phyloP scores from a whole-genome alignment of 164 flowering plant genomes.

The Pachysandra terminalis region DNA sequence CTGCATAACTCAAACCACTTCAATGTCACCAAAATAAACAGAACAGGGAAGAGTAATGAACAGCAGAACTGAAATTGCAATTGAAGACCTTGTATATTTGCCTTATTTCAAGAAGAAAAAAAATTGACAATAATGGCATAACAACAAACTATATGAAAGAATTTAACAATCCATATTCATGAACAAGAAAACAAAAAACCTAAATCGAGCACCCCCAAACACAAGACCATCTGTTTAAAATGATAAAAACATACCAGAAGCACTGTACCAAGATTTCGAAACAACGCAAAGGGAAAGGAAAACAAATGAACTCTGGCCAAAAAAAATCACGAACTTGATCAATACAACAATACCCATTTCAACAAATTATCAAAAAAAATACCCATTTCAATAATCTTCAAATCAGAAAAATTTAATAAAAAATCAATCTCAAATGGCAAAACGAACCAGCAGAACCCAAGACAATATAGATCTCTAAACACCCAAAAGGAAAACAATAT shows the following conservation, averaged over 20 bases:
- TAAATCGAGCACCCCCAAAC: too few species aligned
- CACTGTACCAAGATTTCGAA: not conserved
- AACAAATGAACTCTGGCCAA: not conserved
- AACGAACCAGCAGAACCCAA: not conserved
- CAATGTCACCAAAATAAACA: not conserved
- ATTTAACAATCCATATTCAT: not conserved
- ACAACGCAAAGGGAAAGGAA: not conserved
- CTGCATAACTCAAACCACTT: not conserved
- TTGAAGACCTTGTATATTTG: too few species aligned
- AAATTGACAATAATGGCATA: too few species aligned
- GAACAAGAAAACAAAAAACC: not conserved
- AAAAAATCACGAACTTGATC: not conserved
- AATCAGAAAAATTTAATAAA: not conserved
- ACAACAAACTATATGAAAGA: not conserved
- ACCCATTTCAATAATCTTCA: not conserved
- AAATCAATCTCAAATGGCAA: not conserved
- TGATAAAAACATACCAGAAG: not conserved
- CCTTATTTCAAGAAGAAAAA: too few species aligned
- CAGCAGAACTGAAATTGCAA: too few species aligned
- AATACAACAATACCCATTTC: not conserved
- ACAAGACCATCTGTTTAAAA: not conserved
- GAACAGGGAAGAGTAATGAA: not conserved
- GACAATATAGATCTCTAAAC: too few species aligned
- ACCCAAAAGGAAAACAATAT: not conserved
- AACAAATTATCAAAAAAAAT: too few species aligned